phyloP scores from a whole-genome alignment of 768 basidiomycete genomes.

The Phaffia tasmanica region DNA sequence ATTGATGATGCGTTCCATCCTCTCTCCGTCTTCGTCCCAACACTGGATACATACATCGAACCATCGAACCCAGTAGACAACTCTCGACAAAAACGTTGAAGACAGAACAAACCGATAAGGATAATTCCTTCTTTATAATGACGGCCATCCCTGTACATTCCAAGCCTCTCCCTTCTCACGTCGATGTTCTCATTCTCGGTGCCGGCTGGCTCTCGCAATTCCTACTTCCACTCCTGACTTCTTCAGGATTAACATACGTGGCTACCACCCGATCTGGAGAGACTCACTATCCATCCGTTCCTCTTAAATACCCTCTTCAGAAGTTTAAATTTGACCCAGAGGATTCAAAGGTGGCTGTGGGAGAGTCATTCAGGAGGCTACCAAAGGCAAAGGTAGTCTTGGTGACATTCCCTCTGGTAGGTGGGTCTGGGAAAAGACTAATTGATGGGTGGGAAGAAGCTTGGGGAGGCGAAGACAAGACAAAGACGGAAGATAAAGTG shows the following conservation, averaged over 20 bases:
- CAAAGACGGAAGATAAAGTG: constrained; percentile 30
- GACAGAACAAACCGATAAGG: too few species aligned
- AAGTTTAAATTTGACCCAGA: constrained; percentile 8
- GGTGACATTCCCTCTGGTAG: constrained; percentile 43
- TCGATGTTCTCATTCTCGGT: constrained; percentile 54
- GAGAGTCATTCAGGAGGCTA: constrained; percentile 32
- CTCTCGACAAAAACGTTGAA: too few species aligned
- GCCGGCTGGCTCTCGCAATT: constrained; percentile 58
- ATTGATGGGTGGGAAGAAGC: constrained; percentile 3
- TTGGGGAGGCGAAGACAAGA: not conserved
- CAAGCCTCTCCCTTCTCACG: constrained; percentile 23
- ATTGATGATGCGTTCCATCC: too few species aligned
- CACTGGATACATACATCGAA: too few species aligned
- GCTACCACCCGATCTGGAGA: constrained; percentile 49
- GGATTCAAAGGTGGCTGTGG: not conserved
- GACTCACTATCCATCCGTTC: constrained; percentile 12
- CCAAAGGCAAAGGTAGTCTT: constrained; percentile 50
- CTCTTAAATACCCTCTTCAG: not conserved
- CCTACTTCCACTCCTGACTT: constrained; percentile 47
- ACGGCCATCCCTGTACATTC: too few species aligned
- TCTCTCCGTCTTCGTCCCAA: too few species aligned
- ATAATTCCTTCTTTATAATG: too few species aligned
- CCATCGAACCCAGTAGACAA: too few species aligned
- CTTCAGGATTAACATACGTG: constrained; percentile 42
- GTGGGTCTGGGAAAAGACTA: constrained; percentile 42